A percentile compares a stretch with the other conserved stretches of the same genome.
phyloP scores from a whole-genome alignment of 1,284 basidiomycete species.

The Thecaphora frezii region DNA sequence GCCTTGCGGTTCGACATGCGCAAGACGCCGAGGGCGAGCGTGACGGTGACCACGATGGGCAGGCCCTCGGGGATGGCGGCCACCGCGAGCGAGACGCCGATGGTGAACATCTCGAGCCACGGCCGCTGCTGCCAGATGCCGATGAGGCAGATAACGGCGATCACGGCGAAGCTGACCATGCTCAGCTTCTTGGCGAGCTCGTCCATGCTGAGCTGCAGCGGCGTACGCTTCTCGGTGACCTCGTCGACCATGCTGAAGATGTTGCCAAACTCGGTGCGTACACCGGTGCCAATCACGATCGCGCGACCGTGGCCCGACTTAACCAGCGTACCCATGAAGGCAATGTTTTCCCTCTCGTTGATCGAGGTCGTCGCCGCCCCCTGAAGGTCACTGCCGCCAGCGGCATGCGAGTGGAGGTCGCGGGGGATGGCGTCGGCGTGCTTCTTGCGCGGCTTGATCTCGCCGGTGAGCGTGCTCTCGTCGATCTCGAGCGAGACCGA shows the following conservation, averaged over 20 bases:
- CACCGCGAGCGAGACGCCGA: conserved; percentile 93
- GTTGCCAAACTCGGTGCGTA: conserved; percentile 88
- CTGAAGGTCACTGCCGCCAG: conserved; percentile 4
- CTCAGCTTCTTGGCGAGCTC: conserved; percentile 91
- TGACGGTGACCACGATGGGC: conserved; percentile 95
- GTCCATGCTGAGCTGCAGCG: conserved; percentile 92
- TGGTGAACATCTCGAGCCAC: conserved; percentile 98
- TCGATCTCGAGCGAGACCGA: conserved; percentile 87
- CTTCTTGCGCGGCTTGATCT: conserved; percentile 81
- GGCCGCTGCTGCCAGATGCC: conserved; percentile 82
- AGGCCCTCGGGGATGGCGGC: conserved; percentile 96
- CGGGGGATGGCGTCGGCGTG: conserved; percentile 62
- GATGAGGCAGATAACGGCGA: conserved; percentile 88
- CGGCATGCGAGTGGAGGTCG: conserved; percentile 7
- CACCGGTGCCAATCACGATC: conserved; percentile 85
- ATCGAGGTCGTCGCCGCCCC: conserved; percentile 62
- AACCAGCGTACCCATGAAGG: conserved; percentile 96
- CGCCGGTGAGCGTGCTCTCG: conserved; percentile 91
- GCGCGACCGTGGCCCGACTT: conserved; percentile 83
- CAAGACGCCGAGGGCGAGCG: conserved; percentile 87
- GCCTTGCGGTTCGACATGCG: conserved; percentile 92
- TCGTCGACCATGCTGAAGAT: conserved; percentile 99
- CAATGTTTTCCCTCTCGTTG: conserved; percentile 84
- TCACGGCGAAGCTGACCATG: conserved; percentile 84
- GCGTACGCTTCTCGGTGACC: conserved; percentile 89